Evolutionary conservation across 2,329 filamentous ascomycete species (phyloP).

Genomic region (Pestalotiopsis sp.): DNA sequence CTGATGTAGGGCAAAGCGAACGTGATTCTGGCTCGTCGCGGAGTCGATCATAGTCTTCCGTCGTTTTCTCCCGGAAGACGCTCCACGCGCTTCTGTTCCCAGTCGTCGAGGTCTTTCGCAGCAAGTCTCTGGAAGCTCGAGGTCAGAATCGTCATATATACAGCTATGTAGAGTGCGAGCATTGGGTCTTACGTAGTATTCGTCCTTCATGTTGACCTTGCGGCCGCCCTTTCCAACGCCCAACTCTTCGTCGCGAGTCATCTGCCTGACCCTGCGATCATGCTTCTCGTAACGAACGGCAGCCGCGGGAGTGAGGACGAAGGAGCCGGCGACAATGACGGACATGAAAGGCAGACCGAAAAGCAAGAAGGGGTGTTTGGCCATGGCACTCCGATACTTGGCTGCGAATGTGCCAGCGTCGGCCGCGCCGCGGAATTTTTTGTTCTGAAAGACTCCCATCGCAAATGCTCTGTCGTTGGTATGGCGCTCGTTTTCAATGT

Average conservation of each 20-base stretch:
- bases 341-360: slow-evolving; percentile 93
- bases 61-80: slow-evolving; percentile 88
- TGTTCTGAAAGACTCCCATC: slow-evolving; percentile 69
- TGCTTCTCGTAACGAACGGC: slow-evolving; percentile 92
- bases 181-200: slow-evolving; percentile 75
- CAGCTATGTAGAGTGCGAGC: neutral
- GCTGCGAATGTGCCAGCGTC: slow-evolving; percentile 72
- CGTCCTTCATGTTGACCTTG: slow-evolving; percentile 80
- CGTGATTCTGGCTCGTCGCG: neutral
- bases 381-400: slow-evolving; percentile 75
- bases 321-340: slow-evolving; percentile 89
- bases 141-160: slow-evolving; percentile 6
- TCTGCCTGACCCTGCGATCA: slow-evolving; percentile 84
- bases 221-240: slow-evolving; percentile 72
- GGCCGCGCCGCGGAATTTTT: slow-evolving; percentile 70
- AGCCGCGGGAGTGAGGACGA: slow-evolving; percentile 91
- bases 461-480: neutral
- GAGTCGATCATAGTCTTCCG: slow-evolving; percentile 64
- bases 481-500: neutral
- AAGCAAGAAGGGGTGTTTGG: slow-evolving; percentile 82
- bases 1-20: neutral
- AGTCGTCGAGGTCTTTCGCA: slow-evolving; percentile 90
- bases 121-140: slow-evolving; percentile 65
- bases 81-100: slow-evolving; percentile 96
- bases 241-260: slow-evolving; percentile 85